Evolutionary conservation across 23 red algal genomes (phyloP).

Genomic region (Rhodosorus marinus): DNA sequence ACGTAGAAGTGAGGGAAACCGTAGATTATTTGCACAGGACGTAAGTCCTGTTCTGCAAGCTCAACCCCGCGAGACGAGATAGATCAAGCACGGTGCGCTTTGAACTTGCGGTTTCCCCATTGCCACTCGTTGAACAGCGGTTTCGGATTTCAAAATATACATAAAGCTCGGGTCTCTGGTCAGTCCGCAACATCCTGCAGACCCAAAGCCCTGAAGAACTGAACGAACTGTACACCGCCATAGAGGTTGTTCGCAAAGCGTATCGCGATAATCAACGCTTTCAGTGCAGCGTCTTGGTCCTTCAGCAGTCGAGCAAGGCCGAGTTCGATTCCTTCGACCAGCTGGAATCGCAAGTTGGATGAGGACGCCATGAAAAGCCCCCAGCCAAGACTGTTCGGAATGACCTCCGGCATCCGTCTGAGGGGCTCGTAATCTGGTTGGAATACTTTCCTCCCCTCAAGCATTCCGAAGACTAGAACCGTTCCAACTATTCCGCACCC

Average conservation of each 20-base stretch:
- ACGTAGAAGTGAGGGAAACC: too few species aligned
- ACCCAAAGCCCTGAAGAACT: slow-evolving; percentile 87
- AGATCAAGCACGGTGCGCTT: too few species aligned
- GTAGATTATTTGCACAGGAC: too few species aligned
- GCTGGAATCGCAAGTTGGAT: slow-evolving; percentile 59
- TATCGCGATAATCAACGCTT: slow-evolving; percentile 40
- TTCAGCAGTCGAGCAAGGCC: slow-evolving; percentile 20
- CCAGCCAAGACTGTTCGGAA: slow-evolving; percentile 65
- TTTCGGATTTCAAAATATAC: too few species aligned
- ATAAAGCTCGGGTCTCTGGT: too few species aligned
- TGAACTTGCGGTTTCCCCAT: too few species aligned
- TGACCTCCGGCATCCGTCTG: slow-evolving; percentile 53
- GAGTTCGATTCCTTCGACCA: slow-evolving; percentile 38
- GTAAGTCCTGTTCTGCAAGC: too few species aligned
- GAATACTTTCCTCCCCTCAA: slow-evolving; percentile 41
- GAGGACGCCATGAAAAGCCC: slow-evolving; percentile 53
- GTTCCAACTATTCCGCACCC: slow-evolving; percentile 83
- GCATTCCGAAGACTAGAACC: slow-evolving; percentile 62
- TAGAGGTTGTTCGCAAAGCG: slow-evolving; percentile 85
- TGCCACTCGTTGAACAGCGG: too few species aligned
- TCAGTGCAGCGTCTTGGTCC: slow-evolving; percentile 12
- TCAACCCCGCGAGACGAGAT: too few species aligned
- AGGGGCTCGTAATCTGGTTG: slow-evolving; percentile 33
- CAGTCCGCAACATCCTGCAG: slow-evolving; percentile 22
- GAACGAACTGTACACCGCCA: slow-evolving; percentile 91